Evolutionary conservation across 805 yeast genomes (phyloP).

Genomic region (Nakazawaea peltata): DNA sequence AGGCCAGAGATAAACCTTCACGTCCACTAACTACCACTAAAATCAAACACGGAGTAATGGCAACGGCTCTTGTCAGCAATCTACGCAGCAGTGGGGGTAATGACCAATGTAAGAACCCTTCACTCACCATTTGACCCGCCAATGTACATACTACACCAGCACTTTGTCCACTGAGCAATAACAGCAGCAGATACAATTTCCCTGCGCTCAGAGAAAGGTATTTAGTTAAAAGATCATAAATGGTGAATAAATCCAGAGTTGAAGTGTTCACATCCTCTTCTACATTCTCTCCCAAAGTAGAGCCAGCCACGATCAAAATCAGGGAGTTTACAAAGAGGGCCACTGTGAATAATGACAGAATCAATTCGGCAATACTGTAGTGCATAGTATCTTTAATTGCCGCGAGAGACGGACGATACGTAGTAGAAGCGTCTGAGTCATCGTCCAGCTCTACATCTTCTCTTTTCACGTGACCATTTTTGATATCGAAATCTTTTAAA

Average conservation of each 20-base stretch:
- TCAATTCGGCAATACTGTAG: conserved; percentile 66
- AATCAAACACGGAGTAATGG: conserved; percentile 73
- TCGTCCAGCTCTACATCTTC: conserved; percentile 15
- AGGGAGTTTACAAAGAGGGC: conserved; percentile 86
- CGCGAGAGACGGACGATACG: conserved; percentile 61
- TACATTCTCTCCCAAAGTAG: conserved; percentile 61
- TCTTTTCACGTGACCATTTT: conserved; percentile 16
- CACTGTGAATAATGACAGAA: conserved; percentile 62
- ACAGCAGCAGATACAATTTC: conserved; percentile 74
- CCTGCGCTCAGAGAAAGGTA: conserved; percentile 74
- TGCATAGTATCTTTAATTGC: conserved; percentile 69
- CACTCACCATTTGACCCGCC: conserved; percentile 89
- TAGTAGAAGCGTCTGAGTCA: conserved; percentile 27
- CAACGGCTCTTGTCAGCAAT: conserved; percentile 65
- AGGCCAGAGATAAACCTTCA: conserved; percentile 59
- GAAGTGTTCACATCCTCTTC: conserved; percentile 41
- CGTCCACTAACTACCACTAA: conserved; percentile 69
- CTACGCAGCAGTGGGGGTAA: conserved; percentile 76
- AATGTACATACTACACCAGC: conserved; percentile 93
- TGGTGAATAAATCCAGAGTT: conserved; percentile 79
- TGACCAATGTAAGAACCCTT: conserved; percentile 83
- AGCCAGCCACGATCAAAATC: conserved; percentile 74
- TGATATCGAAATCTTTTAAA: conserved; percentile 62
- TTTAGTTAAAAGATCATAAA: conserved; percentile 53
- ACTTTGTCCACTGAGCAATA: conserved; percentile 78